Evolutionary conservation across 352 stramenopile species (phyloP).

Genomic region (Pythium rhizo-oryzae): DNA sequence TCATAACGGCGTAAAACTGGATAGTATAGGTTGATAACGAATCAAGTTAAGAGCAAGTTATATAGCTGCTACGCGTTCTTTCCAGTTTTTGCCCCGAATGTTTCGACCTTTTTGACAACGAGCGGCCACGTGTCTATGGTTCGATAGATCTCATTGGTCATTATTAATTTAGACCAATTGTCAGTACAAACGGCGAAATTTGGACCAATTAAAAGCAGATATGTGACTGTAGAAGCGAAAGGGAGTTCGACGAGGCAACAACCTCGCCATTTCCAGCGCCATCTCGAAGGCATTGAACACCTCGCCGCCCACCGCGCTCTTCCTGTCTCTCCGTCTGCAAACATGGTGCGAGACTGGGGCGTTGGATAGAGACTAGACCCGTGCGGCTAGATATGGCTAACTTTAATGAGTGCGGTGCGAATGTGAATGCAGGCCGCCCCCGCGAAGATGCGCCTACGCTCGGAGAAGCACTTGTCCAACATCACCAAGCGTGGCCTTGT

Average conservation of each 20-base stretch:
- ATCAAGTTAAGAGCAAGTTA: background rate
- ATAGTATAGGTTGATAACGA: background rate
- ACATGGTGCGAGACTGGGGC: constrained; percentile 29
- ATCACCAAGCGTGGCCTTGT: constrained; percentile 88
- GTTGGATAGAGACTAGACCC: too few species aligned
- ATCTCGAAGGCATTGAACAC: constrained; percentile 8
- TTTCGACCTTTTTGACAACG: constrained; percentile 19
- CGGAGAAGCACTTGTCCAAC: constrained; percentile 86
- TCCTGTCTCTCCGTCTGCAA: background rate
- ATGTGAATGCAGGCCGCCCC: constrained; percentile 53
- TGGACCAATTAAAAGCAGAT: constrained; percentile 10
- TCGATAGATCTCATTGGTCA: constrained; percentile 16
- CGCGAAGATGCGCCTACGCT: constrained; percentile 86
- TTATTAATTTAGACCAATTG: constrained; percentile 27
- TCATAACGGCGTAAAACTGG: background rate
- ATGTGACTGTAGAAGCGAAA: constrained; percentile 15
- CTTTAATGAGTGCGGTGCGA: background rate
- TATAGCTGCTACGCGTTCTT: constrained; percentile 4
- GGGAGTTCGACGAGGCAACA: constrained; percentile 9
- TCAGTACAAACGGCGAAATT: background rate
- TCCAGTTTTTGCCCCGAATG: constrained; percentile 17
- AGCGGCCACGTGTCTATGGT: constrained; percentile 26
- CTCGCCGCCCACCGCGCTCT: background rate
- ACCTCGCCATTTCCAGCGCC: constrained; percentile 8
- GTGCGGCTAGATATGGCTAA: too few species aligned